Base-by-base conservation (phyloP, 1,139 yeast genomes). In the Sugiyamaella novakii region DNA sequence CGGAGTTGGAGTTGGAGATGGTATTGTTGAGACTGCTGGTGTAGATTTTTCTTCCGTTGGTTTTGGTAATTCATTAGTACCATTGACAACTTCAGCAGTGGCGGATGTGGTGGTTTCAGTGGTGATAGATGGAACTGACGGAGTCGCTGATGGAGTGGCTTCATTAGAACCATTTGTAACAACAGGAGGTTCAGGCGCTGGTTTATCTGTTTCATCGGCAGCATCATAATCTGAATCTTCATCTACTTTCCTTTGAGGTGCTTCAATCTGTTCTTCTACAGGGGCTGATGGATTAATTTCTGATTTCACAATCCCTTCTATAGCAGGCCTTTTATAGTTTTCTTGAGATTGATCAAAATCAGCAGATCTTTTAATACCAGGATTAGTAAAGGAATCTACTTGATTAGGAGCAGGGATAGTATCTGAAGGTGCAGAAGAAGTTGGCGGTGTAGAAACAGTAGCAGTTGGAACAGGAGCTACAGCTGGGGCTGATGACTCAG, bases 221-320 rank as follows among this genome's bases (percentile, higher is more conserved):
- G 84, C 94, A 64, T 87, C 95, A 64, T 87, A 87, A 63, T 87
- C 79, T 62, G 84, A 91, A 63, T 87, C 95, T 61, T 86, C 95
- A 46, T 84, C 91, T 21, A 87, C 82, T 58, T 82, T 78, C 61
- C 95, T 76, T 64, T 84, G 81, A 18, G 87, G 88, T 25, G 84
- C 82, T 57, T 84, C 92, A 11, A 73, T 72, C 3, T 72, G 70
- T 53, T 51, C 54, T 17, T 39, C 49, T 3, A 27, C 22, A 15
- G 36, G 10, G 25, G 38, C 21, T 5, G 7, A 12, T 27, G 25
- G 12, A 27, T 14, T 27, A 21, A 19, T 15, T 19, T 45, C 35
- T 21, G 38, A 39, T 15, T n/a, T 27, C 5, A 35, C 21, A 7
- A n/a, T n/a, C n/a, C 43, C 39, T 19, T 47, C 50, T 22, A 31